phyloP scores from a whole-genome alignment of 163 green algal species.

The Coccomyxa subellipsoidea region DNA sequence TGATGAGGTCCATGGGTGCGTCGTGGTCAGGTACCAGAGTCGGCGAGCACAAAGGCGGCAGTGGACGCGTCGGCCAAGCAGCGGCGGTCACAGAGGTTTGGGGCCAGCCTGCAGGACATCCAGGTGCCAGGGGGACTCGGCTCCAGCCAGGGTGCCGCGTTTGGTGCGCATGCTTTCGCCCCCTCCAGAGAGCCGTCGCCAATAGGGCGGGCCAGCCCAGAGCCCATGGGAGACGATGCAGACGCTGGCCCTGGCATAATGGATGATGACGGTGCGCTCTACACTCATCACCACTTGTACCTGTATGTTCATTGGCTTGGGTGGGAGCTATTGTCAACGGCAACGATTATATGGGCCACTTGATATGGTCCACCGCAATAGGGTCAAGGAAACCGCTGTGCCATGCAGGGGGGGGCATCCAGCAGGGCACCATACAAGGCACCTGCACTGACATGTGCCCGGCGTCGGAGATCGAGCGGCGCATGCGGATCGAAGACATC shows the following conservation, averaged over 20 bases:
- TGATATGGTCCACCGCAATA: too few relatives aligned
- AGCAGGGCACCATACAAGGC: conserved; percentile 19
- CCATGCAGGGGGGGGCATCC: neutral
- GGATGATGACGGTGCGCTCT: neutral
- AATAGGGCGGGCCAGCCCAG: neutral
- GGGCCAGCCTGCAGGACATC: neutral
- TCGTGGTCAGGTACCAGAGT: neutral
- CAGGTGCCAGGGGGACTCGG: neutral
- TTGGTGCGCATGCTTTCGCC: neutral
- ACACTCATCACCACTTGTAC: too few relatives aligned
- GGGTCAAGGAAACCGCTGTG: too few relatives aligned
- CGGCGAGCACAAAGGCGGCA: neutral
- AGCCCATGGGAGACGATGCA: neutral
- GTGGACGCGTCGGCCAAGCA: neutral
- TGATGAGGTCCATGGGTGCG: neutral
- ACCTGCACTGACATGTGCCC: conserved; percentile 68
- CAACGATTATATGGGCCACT: too few relatives aligned
- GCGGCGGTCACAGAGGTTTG: conserved; percentile 6
- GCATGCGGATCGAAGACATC: conserved; percentile 43
- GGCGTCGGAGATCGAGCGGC: conserved; percentile 35
- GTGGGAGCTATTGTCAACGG: too few relatives aligned
- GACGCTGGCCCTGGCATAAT: neutral
- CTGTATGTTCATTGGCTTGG: too few relatives aligned
- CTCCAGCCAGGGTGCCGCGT: neutral
- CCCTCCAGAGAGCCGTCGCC: neutral